Evolutionary conservation across 202 grass and related monocot genomes (phyloP).

Genomic region (Miscanthus sacchariflorus): DNA sequence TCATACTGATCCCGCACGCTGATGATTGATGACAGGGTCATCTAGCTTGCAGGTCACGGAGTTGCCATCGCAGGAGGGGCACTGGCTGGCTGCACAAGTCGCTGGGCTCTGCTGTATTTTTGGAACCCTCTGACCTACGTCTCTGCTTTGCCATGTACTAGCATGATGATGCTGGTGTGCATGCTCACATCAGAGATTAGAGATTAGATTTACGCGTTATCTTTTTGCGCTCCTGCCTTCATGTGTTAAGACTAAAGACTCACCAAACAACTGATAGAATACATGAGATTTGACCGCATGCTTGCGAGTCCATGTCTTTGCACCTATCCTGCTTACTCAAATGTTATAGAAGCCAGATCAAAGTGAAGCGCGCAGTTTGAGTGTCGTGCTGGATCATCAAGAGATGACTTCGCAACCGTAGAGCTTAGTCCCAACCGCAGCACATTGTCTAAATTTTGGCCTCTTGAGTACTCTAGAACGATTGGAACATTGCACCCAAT

Average conservation of each 20-base stretch:
- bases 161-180: conserved; percentile 8
- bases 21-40: neutral
- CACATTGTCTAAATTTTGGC: conserved; percentile 27
- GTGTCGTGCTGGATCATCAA: conserved; percentile 39
- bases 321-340: conserved; percentile 43
- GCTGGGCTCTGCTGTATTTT: neutral
- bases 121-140: conserved; percentile 42
- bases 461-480: conserved; percentile 46
- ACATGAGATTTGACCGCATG: conserved; percentile 48
- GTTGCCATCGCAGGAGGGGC: conserved; percentile 37
- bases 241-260: conserved; percentile 2
- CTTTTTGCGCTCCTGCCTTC: neutral
- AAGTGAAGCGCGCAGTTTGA: conserved; percentile 33
- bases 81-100: conserved; percentile 33
- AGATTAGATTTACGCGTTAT: conserved; percentile 5
- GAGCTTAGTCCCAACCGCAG: conserved; percentile 36
- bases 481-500: conserved; percentile 42
- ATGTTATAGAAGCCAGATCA: conserved; percentile 39
- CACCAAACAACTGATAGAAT: conserved; percentile 43
- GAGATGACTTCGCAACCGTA: conserved; percentile 49
- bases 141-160: neutral
- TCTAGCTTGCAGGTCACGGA: conserved; percentile 40
- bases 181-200: conserved; percentile 5
- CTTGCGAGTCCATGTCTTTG: neutral
- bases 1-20: conserved; percentile 5